Evolutionary conservation across 2,329 filamentous ascomycete genomes (phyloP).

Genomic region (Ilyonectria mors-panacis): DNA sequence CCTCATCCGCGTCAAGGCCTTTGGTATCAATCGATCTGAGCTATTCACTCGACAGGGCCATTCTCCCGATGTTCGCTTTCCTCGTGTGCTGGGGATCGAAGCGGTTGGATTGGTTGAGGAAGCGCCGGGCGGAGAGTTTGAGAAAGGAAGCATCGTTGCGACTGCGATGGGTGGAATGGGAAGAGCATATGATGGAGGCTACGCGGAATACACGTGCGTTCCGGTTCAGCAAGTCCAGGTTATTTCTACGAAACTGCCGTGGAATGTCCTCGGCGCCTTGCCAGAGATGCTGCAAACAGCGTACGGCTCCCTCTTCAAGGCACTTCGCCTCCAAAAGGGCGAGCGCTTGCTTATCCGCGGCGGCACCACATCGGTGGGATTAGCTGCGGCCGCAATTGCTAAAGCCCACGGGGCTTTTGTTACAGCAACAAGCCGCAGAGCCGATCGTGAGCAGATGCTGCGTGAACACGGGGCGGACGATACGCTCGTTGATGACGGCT

Average conservation of each 20-base stretch:
- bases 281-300: slow-evolving; percentile 5
- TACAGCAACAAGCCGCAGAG: background rate
- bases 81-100: background rate
- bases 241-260: background rate
- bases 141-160: background rate
- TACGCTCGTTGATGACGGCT: background rate
- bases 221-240: background rate
- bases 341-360: background rate
- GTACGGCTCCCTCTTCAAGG: background rate
- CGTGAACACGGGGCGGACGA: background rate
- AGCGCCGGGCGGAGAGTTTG: slow-evolving; percentile 1
- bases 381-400: background rate
- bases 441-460: background rate
- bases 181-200: background rate
- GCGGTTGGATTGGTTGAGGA: background rate
- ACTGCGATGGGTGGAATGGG: background rate
- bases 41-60: slow-evolving; percentile 19
- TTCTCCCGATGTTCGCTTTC: slow-evolving; percentile 7
- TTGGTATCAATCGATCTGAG: slow-evolving; percentile 19
- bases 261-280: background rate
- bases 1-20: slow-evolving; percentile 10
- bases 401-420: background rate
- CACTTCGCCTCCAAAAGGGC: background rate
- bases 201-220: slow-evolving; percentile 1
- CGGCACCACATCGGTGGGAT: background rate